Conservation (phyloP, 192 early-diverging fungal genomes). For the Phycomyces blakesleeanus region DNA sequence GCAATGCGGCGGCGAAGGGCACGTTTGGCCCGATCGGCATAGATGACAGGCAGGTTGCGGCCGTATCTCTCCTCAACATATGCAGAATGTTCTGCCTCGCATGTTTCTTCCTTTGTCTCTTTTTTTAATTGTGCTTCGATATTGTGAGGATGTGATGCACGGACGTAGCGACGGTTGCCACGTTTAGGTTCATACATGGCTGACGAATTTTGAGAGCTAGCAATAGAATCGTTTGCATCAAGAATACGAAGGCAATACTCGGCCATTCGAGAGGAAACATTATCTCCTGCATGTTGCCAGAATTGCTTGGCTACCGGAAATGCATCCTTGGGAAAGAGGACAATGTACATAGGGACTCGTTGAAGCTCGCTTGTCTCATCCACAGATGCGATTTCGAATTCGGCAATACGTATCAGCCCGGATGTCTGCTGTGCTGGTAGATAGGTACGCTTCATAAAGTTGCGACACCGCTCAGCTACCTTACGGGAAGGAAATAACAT, state of each 20-base stretch:
- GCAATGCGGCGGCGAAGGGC: slow-evolving; percentile 82
- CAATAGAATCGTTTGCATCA: slow-evolving; percentile 43
- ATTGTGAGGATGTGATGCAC: slow-evolving; percentile 7
- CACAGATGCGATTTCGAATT: slow-evolving; percentile 54
- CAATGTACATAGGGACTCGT: slow-evolving; percentile 52
- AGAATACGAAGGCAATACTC: slow-evolving; percentile 75
- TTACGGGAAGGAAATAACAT: slow-evolving; percentile 74
- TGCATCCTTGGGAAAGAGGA: slow-evolving; percentile 71
- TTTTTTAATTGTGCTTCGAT: slow-evolving; percentile 1
- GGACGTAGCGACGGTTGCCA: slow-evolving; percentile 10
- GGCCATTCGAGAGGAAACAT: slow-evolving; percentile 83
- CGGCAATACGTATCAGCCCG: slow-evolving; percentile 53
- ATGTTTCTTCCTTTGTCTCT: slow-evolving; percentile 27
- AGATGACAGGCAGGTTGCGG: slow-evolving; percentile 71
- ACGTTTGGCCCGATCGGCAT: slow-evolving; percentile 70
- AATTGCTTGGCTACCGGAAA: slow-evolving; percentile 82
- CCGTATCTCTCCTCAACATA: slow-evolving; percentile 96
- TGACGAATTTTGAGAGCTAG: slow-evolving; percentile 7
- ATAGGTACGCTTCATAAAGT: slow-evolving; percentile 56
- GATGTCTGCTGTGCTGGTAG: slow-evolving; percentile 23
- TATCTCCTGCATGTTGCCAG: slow-evolving; percentile 95
- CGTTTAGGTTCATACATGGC: slow-evolving; percentile 24
- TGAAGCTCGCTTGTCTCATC: slow-evolving; percentile 40
- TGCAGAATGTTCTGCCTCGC: slow-evolving; percentile 49
- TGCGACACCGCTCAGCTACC: slow-evolving; percentile 62